A percentile compares a stretch with the other conserved stretches of the same genome.
Evolutionary conservation across 208 protist genomes (phyloP).

Genomic region (Leishmania gerbilli): DNA sequence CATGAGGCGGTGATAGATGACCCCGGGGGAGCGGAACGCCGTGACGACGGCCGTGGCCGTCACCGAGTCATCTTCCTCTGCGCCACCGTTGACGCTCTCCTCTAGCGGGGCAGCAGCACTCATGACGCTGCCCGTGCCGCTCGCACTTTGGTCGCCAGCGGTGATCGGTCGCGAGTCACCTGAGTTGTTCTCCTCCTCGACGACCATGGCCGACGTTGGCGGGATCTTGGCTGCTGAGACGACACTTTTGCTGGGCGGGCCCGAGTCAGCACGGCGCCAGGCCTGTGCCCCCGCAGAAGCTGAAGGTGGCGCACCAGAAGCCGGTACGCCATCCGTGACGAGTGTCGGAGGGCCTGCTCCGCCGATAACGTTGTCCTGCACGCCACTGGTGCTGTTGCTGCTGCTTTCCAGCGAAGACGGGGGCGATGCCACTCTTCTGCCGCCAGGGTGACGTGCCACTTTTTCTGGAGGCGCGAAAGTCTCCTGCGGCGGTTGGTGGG

Average conservation of each 20-base stretch:
- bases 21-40: slow-evolving; percentile 9
- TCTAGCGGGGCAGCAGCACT: not conserved
- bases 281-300: not conserved
- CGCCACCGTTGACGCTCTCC: not conserved
- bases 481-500: not conserved
- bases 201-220: too few species aligned
- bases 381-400: not conserved
- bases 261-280: not conserved
- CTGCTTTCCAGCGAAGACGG: not conserved
- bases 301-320: not conserved
- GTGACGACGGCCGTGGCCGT: slow-evolving; percentile 20
- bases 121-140: not conserved
- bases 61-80: slow-evolving; percentile 15
- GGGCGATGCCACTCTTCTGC: not conserved
- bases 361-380: not conserved
- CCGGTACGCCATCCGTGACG: not conserved
- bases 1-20: slow-evolving; percentile 7
- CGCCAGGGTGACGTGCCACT: not conserved
- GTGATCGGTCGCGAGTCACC: not conserved
- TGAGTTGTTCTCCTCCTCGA: not conserved
- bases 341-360: not conserved
- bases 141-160: not conserved
- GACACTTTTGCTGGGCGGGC: not conserved
- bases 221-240: not conserved
- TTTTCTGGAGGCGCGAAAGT: not conserved